Evolutionary conservation across 495 filamentous ascomycete species (phyloP).

Genomic region (Patellaria atrata): DNA sequence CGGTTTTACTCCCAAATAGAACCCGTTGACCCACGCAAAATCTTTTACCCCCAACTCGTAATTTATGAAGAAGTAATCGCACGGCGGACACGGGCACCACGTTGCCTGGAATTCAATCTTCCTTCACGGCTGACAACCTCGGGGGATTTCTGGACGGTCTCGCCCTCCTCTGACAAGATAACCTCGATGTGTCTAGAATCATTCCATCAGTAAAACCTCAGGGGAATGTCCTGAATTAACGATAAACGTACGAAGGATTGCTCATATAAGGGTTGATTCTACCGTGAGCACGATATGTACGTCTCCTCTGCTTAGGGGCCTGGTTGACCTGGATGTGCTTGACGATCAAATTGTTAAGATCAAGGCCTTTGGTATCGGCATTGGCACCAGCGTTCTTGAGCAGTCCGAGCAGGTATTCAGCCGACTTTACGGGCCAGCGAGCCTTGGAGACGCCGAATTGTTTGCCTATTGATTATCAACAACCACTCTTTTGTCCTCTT

Average conservation of each 20-base stretch:
- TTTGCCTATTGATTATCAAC: conserved; percentile 52
- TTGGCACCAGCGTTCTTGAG: conserved; percentile 99
- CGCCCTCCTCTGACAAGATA: conserved; percentile 92
- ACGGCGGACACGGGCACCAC: conserved; percentile 60
- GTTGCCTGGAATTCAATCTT: conserved; percentile 74
- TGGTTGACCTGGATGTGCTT: conserved; percentile 99
- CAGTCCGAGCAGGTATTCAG: conserved; percentile 90
- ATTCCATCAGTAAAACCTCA: too few species aligned
- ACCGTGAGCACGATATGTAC: conserved; percentile 99
- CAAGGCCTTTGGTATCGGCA: conserved; percentile 96
- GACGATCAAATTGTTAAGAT: conserved; percentile 88
- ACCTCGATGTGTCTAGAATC: conserved; percentile 99
- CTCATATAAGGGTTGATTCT: conserved; percentile 99
- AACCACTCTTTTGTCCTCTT: neutral
- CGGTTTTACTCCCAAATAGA: too few species aligned
- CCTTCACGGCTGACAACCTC: conserved; percentile 44
- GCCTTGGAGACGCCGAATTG: conserved; percentile 92
- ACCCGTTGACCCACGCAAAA: too few species aligned
- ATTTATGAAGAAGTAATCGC: conserved; percentile 69
- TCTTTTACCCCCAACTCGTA: conserved; percentile 1
- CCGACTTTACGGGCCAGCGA: conserved; percentile 98
- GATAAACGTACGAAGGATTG: too few species aligned
- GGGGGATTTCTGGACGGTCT: conserved; percentile 75
- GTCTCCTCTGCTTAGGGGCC: conserved; percentile 92
- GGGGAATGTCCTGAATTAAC: too few species aligned